Percentiles rank a stretch among this genome's conserved stretches.
Evolutionary conservation across 306 rosid species (phyloP).

Genomic region (Aeschynomene evenia): DNA sequence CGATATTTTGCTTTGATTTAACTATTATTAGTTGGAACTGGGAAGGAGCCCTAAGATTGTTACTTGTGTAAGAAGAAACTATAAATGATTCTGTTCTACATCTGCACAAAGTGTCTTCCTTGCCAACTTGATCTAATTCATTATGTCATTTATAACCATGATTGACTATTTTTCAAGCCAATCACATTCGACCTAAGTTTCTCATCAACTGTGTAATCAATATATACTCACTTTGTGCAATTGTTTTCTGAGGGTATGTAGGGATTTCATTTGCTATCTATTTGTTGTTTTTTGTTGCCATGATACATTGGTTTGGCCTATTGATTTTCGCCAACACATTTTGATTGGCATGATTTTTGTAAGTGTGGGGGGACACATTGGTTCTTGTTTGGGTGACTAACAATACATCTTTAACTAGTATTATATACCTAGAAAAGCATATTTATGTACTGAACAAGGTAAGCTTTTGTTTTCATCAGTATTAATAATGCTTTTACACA

Average conservation of each 20-base stretch:
- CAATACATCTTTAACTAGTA: not conserved
- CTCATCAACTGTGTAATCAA: not conserved
- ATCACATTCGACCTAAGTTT: slow-evolving; percentile 15
- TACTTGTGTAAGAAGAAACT: not conserved
- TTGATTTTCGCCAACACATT: not conserved
- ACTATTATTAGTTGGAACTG: not conserved
- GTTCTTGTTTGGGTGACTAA: slow-evolving; percentile 12
- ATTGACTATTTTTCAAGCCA: not conserved
- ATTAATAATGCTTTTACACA: slow-evolving; percentile 38
- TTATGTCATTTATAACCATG: not conserved
- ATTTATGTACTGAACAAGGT: slow-evolving; percentile 3
- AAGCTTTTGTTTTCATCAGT: slow-evolving; percentile 4
- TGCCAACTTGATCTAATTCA: not conserved
- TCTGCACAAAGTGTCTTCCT: not conserved
- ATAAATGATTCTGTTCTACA: not conserved
- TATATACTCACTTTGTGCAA: not conserved
- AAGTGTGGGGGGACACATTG: not conserved
- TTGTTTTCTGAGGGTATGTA: not conserved
- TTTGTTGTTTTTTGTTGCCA: not conserved
- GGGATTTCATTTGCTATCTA: not conserved
- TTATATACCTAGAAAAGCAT: not conserved
- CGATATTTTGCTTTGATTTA: not conserved
- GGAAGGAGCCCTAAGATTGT: not conserved
- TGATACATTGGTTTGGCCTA: not conserved
- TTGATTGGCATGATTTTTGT: slow-evolving; percentile 16